phyloP scores from a whole-genome alignment of 2,329 filamentous ascomycete species.

The Paecilomyces sp. region DNA sequence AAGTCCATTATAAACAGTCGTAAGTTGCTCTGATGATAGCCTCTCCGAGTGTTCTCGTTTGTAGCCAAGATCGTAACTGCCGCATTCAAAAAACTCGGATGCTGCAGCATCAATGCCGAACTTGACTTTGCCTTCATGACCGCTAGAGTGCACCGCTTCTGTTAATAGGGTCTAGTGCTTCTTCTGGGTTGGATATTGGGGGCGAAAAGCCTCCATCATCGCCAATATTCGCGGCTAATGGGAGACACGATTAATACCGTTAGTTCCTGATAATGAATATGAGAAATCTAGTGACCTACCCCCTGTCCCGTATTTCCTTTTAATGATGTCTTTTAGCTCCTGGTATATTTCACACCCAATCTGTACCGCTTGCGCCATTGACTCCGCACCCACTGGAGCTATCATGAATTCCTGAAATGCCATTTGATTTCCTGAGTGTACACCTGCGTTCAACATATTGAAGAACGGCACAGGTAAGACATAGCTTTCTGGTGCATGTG shows the following conservation, averaged over 20 bases:
- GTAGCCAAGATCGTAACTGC: slow-evolving; percentile 31
- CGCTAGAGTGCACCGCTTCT: slow-evolving; percentile 16
- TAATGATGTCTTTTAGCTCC: slow-evolving; percentile 22
- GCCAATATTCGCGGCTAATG: slow-evolving; percentile 22
- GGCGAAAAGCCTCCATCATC: slow-evolving; percentile 33
- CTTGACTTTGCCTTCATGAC: slow-evolving; percentile 26
- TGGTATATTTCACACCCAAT: slow-evolving; percentile 28
- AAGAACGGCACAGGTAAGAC: slow-evolving; percentile 52
- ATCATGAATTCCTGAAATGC: slow-evolving; percentile 42
- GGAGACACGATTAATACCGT: neutral
- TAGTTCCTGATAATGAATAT: neutral
- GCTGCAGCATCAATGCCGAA: slow-evolving; percentile 37
- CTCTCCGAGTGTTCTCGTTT: slow-evolving; percentile 21
- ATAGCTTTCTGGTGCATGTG: slow-evolving; percentile 47
- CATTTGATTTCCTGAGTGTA: slow-evolving; percentile 33
- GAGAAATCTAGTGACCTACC: slow-evolving; percentile 7
- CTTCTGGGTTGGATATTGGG: slow-evolving; percentile 24
- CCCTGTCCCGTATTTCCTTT: slow-evolving; percentile 19
- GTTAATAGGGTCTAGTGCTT: slow-evolving; percentile 27
- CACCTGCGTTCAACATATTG: slow-evolving; percentile 51
- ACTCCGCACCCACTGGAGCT: slow-evolving; percentile 6
- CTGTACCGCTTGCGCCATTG: slow-evolving; percentile 12
- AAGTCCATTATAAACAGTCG: slow-evolving; percentile 22
- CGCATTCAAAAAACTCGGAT: slow-evolving; percentile 28
- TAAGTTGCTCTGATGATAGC: slow-evolving; percentile 19